A percentile compares a stretch with the other conserved stretches of the same genome.
Conservation (phyloP, 495 filamentous ascomycete genomes). For the Hypoxylon cercidicola region DNA sequence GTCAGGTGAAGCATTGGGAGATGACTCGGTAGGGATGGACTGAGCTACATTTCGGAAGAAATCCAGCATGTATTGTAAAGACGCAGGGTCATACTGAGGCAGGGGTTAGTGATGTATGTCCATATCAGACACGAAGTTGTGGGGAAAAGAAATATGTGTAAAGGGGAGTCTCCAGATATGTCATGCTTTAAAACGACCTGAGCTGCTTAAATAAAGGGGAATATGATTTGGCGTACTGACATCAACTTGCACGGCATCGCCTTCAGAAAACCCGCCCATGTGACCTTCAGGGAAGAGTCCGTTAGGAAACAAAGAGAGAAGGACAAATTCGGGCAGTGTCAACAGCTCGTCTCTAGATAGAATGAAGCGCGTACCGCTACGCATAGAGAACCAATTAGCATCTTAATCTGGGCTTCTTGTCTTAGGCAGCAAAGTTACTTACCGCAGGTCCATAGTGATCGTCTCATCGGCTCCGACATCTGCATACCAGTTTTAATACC, state of each 20-base stretch:
- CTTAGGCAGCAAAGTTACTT: constrained; percentile 44
- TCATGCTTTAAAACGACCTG: constrained; percentile 29
- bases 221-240: constrained; percentile 66
- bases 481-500: constrained; percentile 46
- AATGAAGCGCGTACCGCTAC: constrained; percentile 91
- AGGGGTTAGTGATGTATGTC: constrained; percentile 67
- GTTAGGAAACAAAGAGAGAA: constrained; percentile 98
- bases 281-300: constrained; percentile 97
- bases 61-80: constrained; percentile 98
- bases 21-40: constrained; percentile 81
- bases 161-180: constrained; percentile 34
- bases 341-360: constrained; percentile 94
- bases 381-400: constrained; percentile 43
- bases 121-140: constrained; percentile 57
- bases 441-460: constrained; percentile 94
- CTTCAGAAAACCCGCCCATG: constrained; percentile 88
- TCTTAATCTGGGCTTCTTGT: background rate
- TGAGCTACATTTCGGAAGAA: constrained; percentile 97
- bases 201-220: constrained; percentile 32
- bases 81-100: constrained; percentile 95
- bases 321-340: constrained; percentile 95
- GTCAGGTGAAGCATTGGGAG: constrained; percentile 69
- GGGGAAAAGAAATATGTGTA: constrained; percentile 37
- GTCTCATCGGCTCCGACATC: constrained; percentile 93
- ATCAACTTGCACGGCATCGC: constrained; percentile 96